Conservation (phyloP, 2,329 filamentous ascomycete species). For the Pyricularia sp. region DNA sequence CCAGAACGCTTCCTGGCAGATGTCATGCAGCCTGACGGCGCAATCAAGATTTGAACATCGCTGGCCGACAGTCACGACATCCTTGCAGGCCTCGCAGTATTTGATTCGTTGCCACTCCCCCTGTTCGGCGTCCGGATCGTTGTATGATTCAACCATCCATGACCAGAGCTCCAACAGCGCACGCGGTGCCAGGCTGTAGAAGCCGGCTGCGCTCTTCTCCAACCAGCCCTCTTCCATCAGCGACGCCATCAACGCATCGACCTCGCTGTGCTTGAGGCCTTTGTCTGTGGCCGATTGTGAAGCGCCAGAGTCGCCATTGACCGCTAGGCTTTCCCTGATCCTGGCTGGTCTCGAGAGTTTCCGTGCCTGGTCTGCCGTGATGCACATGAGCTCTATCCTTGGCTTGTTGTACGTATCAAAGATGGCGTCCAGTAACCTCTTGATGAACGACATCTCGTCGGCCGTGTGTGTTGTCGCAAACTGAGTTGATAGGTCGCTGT, state of each 20-base stretch:
- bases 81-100: constrained; percentile 78
- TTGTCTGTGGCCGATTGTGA: constrained; percentile 28
- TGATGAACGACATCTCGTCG: constrained; percentile 85
- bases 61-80: constrained; percentile 79
- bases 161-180: constrained; percentile 74
- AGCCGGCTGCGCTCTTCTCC: constrained; percentile 60
- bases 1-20: constrained; percentile 68
- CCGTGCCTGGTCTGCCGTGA: constrained; percentile 70
- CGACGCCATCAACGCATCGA: constrained; percentile 59
- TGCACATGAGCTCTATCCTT: constrained; percentile 72
- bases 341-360: constrained; percentile 49
- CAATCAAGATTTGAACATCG: constrained; percentile 65
- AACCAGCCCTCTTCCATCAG: constrained; percentile 81
- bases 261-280: constrained; percentile 66
- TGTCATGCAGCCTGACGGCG: constrained; percentile 62
- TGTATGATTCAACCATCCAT: constrained; percentile 86
- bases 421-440: constrained; percentile 80
- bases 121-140: constrained; percentile 56
- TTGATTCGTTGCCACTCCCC: constrained; percentile 69
- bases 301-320: constrained; percentile 21
- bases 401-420: constrained; percentile 81
- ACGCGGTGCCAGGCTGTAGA: constrained; percentile 67
- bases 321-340: constrained; percentile 14
- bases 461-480: constrained; percentile 71
- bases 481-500: constrained; percentile 76